Conservation (phyloP, 768 basidiomycete species). For the Daedalea quercina region DNA sequence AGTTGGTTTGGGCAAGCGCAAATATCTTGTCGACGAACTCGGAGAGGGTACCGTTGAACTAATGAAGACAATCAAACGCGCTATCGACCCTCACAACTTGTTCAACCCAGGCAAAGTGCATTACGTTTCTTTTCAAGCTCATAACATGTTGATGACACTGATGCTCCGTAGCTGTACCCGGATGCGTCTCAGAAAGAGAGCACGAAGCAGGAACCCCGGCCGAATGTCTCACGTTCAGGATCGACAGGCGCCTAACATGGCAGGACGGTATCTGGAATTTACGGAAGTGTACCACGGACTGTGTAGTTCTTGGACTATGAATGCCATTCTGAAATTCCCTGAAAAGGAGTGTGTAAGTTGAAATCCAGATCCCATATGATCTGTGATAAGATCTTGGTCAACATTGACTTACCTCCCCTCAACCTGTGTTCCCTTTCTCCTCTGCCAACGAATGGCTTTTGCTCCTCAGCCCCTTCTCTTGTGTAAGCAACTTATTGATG, state of each 20-base stretch:
- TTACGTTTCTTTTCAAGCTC: neutral
- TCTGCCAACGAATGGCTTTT: neutral
- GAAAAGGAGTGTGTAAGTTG: neutral
- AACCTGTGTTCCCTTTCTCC: neutral
- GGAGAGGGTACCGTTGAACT: constrained; percentile 76
- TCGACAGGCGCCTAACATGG: neutral
- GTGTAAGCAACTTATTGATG: too few species aligned
- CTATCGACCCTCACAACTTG: constrained; percentile 73
- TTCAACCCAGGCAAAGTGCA: constrained; percentile 79
- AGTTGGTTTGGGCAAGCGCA: constrained; percentile 80
- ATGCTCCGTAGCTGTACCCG: neutral
- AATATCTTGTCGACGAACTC: constrained; percentile 78
- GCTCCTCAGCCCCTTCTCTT: too few species aligned
- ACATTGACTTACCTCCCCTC: neutral
- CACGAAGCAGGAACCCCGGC: neutral
- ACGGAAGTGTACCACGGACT: neutral
- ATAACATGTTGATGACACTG: neutral
- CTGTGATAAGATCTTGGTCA: neutral
- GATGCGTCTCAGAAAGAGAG: neutral
- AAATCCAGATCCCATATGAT: neutral
- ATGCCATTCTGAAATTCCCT: neutral
- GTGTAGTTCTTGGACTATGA: neutral
- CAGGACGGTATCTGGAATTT: neutral
- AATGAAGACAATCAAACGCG: constrained; percentile 79
- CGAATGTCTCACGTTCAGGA: neutral